Evolutionary conservation across 2,329 filamentous ascomycete genomes (phyloP).

Genomic region (Sclerotinia subarctica): DNA sequence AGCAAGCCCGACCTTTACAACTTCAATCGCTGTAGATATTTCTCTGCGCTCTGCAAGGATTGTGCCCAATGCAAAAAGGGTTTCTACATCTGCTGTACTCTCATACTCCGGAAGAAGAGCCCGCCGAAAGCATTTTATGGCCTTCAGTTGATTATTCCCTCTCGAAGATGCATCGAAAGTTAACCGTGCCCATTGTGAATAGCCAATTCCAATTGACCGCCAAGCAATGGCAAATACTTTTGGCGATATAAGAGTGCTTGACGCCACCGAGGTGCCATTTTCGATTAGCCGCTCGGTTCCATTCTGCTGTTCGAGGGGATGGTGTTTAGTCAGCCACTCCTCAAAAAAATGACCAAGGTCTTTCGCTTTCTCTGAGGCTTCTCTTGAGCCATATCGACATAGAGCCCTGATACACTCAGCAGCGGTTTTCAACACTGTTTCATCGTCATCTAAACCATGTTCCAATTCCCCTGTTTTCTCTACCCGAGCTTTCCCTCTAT

Average conservation of each 20-base stretch:
- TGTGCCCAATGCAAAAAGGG: conserved; percentile 76
- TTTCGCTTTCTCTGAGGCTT: conserved; percentile 75
- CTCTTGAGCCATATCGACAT: conserved; percentile 73
- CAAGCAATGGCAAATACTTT: conserved; percentile 67
- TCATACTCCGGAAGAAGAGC: conserved; percentile 66
- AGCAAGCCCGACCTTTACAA: conserved; percentile 72
- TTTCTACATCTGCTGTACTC: conserved; percentile 66
- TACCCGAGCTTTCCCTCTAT: conserved; percentile 77
- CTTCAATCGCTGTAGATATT: conserved; percentile 73
- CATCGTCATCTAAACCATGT: conserved; percentile 72
- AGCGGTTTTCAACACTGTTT: conserved; percentile 71
- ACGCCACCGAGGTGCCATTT: conserved; percentile 23
- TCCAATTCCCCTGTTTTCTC: conserved; percentile 73
- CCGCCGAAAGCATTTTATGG: conserved; percentile 70
- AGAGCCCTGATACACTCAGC: conserved; percentile 76
- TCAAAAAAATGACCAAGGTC: conserved; percentile 69
- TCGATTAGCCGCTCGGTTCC: conserved; percentile 22
- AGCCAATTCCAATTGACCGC: conserved; percentile 79
- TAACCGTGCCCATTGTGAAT: conserved; percentile 81
- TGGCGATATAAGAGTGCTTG: conserved; percentile 49
- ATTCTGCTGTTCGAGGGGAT: conserved; percentile 29
- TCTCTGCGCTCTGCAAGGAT: conserved; percentile 86
- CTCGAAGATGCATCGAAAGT: conserved; percentile 73
- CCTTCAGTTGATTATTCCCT: conserved; percentile 71
- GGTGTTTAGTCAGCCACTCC: conserved; percentile 66